Evolutionary conservation across 1,284 basidiomycete species (phyloP), one percentile per base, ranked within the genome.

Genomic region (Naganishia liquefaciens): DNA sequence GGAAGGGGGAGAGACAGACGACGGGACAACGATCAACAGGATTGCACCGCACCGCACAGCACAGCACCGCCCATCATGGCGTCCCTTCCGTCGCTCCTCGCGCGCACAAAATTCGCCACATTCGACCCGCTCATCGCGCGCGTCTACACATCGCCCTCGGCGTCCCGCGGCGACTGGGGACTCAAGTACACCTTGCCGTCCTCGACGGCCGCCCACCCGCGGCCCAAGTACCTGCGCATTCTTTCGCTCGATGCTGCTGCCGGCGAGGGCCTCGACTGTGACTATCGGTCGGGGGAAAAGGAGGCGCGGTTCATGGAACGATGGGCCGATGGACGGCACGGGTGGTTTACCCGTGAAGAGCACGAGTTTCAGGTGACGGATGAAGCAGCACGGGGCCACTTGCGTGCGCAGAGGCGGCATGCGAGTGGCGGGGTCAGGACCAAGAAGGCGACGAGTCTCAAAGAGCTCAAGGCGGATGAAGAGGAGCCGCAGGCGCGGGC

Each of bases 51-150:
- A n/a, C n/a, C 40, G 10, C 19, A 9, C 10, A 10, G 10, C 40
- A 42, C 40, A 42, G 9, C 9, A 9, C 40, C 33, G 9, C 33
- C 6, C 33, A 9, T 13, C 33, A 37, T 37, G 33, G 33, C 33
- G 33, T 37, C 33, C 33, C 77, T 79, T 68, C 74, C 75, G 13
- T 68, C 75, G 44, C 73, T 79, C 30, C 71, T 79, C 30, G 70
- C 72, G 49, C 71, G 73, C 39, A 73, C 75, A 37, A 70, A 73
- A 46, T 77, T 79, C 68, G 71, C 72, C 10, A 68, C 74, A 17
- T 74, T 77, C 68, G 78, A 79, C 69, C 76, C 77, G 6, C 61
- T 73, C 39, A 77, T 79, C 67, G 72, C 75, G 21, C 74, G 78
- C 28, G 71, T 79, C 62, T 79, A 79, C 72, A 73, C 75, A 33